Conservation (phyloP, 768 basidiomycete species). For the Naganishia antarctica region DNA sequence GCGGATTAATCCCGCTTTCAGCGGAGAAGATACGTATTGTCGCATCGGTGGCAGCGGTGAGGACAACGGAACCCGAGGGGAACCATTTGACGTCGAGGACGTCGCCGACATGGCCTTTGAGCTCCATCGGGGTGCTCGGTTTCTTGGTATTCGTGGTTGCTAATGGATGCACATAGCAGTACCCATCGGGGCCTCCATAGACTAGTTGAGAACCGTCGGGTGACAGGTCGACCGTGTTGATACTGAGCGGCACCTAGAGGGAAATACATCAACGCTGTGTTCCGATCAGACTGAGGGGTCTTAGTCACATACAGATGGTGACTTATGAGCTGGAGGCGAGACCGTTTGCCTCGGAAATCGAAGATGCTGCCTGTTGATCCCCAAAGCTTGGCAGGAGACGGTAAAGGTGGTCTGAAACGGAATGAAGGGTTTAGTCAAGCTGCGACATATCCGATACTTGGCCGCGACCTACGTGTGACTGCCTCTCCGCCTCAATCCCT, state of each 20-base stretch:
- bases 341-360: conserved; percentile 57
- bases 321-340: conserved; percentile 8
- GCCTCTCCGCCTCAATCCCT: conserved; percentile 54
- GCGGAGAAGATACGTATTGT: conserved; percentile 64
- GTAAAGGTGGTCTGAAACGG: conserved; percentile 36
- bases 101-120: conserved; percentile 51
- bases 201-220: conserved; percentile 34
- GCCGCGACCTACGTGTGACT: conserved; percentile 33
- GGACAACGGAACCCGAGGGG: conserved; percentile 56
- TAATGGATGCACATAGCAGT: conserved; percentile 35
- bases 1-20: conserved; percentile 55
- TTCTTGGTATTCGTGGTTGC: not conserved
- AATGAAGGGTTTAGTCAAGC: not conserved
- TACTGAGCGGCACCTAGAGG: conserved; percentile 38
- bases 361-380: conserved; percentile 55
- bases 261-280: no score
- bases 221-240: conserved; percentile 42
- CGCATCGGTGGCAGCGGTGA: conserved; percentile 67
- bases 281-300: no score
- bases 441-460: no score
- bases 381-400: conserved; percentile 48
- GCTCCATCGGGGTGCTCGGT: conserved; percentile 18
- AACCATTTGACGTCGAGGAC: conserved; percentile 46
- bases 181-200: conserved; percentile 47
- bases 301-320: conserved; percentile 10